Percentiles rank a stretch among this genome's conserved stretches.
Conservation (phyloP, 176 grass and related monocot genomes). For the Metroxylon sagu region DNA sequence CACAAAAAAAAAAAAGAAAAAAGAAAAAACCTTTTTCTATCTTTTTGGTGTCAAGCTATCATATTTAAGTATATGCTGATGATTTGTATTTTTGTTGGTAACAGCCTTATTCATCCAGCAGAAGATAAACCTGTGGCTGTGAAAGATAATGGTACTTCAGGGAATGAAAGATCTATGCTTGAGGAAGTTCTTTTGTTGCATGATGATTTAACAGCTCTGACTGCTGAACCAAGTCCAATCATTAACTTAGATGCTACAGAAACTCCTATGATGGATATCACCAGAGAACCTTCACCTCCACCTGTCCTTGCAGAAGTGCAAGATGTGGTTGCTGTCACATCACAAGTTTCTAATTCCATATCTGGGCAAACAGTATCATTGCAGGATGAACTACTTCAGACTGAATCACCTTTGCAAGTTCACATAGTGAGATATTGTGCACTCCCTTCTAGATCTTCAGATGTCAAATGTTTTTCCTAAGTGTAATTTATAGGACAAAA, state of each 20-base stretch:
- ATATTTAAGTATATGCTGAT: no score
- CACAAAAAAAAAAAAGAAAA: no score
- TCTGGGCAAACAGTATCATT: constrained; percentile 29
- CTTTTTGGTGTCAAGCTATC: no score
- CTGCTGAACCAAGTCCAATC: constrained; percentile 16
- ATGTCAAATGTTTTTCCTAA: no score
- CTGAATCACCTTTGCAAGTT: constrained; percentile 43
- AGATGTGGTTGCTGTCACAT: constrained; percentile 20
- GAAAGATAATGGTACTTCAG: constrained; percentile 21
- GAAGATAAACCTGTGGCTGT: constrained; percentile 21
- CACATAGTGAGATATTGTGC: constrained; percentile 23
- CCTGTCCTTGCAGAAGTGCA: constrained; percentile 41
- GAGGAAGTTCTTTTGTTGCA: constrained; percentile 36
- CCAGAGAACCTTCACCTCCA: constrained; percentile 39
- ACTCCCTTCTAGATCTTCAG: no score
- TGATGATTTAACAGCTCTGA: constrained; percentile 15
- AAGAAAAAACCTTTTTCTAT: no score
- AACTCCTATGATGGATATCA: constrained; percentile 36
- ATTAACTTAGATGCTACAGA: constrained; percentile 20
- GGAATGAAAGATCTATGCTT: constrained; percentile 29
- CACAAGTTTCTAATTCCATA: constrained; percentile 18
- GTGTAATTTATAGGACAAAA: no score
- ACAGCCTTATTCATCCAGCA: constrained; percentile 26
- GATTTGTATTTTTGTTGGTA: not conserved
- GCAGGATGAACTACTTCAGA: constrained; percentile 28